Evolutionary conservation across 2,329 filamentous ascomycete genomes (phyloP), one percentile per base, ranked within the genome.

Genomic region (Colletotrichum sp.): DNA sequence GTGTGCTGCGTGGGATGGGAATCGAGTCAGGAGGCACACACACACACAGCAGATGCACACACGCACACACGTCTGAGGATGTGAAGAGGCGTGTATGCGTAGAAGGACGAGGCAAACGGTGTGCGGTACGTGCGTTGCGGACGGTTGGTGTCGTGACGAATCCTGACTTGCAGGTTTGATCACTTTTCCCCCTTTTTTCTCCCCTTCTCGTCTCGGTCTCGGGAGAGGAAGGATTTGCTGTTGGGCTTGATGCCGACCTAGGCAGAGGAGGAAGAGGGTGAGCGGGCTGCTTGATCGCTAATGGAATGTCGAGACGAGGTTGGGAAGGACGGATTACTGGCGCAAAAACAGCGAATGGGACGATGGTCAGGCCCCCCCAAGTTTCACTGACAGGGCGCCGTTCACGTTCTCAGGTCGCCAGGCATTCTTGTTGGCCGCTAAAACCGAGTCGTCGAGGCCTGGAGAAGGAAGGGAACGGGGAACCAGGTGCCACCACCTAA

Each of bases 251-350:
- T 55, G 72, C 60, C 60, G 72, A 63, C 24, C 55, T 39, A 34
- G 65, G 57, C 10, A 24, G 13, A 55, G n/a, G 13, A 49, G 13
- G 24, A 34, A 15, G 63, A 34, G 32, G 28, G 16, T 6, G 16
- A 16, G 36, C 28, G 21, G 52, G 34, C 10, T 30, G 71, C 49
- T 49, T 62, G 39, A 73, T 65, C 70, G 73, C 73, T 76, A 73
- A 76, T 64, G 73, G 73, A 76, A 76, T 76, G 64, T 76, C 73
- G 73, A 73, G 44, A 69, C 73, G 70, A 63, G 65, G 55, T 30
- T 62, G 65, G 64, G 64, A 69, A 32, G 15, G 15, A 36, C 28
- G 59, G 62, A 24, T 36, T 39, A 39, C 62, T 64, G 68, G n/a
- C 63, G 44, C 36, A 39, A 73, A 28, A 39, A 39, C 13, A 63